Base-by-base conservation (phyloP, 2,329 filamentous ascomycete species). In the Epichloe bromicola region DNA sequence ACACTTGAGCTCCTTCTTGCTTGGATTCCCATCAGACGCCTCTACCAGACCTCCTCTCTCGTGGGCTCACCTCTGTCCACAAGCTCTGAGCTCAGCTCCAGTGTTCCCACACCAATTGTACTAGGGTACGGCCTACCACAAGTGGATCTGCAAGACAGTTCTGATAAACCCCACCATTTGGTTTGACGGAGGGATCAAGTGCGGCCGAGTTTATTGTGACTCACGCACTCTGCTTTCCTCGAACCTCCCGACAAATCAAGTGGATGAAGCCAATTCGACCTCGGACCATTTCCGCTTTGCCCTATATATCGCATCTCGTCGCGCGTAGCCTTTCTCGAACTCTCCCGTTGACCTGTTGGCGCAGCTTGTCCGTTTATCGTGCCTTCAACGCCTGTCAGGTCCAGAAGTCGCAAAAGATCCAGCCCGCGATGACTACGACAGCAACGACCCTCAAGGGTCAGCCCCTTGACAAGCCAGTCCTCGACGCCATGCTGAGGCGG, bases 401-500 rank as follows among this genome's bases (percentile, higher is more conserved):
- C 19, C 55, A 57, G 54, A 60, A 55, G 54, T 55, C 57, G 53
- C 59, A 57, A 53, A 63, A 61, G 52, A 50, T 51, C 48, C 53
- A 48, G 39, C 48, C 53, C 56, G 53, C 48, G 52, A 79, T 78
- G 75, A 67, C 72, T 47, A 67, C 74, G 52, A 67, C 71, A 51
- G 74, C 75, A 36, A 93, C 86, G 58, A 95, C 89, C 54, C 82
- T 88, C 65, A 90, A 86, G 71, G 93, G 91, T 61, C 83, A 95
- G 75, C 82, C 87, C 70, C 84, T 98, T 61, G 89, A 97, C 70
- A 83, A 88, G 63, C 73, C 77, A 53, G 74, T 80, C 52, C 80
- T 97, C 63, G 93, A 97, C 65, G 85, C 83, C 55, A 80, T 97
- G 63, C 82, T 97, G 61, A 83, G 86, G 59, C 85, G 90, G 58